Evolutionary conservation across 208 protist genomes (phyloP).

Genomic region (Trichomonas gallinae): DNA sequence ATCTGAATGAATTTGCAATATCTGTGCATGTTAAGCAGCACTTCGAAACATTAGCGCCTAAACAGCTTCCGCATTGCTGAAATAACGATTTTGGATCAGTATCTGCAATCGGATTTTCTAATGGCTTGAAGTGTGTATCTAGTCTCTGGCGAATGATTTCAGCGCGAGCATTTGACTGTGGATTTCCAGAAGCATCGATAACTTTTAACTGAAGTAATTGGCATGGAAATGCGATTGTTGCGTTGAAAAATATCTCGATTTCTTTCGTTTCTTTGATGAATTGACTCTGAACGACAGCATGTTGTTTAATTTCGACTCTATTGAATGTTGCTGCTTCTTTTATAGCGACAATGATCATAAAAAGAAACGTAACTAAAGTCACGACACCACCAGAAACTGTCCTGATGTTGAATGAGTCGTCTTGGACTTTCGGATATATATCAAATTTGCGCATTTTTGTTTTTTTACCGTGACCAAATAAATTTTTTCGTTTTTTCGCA

Average conservation of each 20-base stretch:
- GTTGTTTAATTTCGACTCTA: neutral
- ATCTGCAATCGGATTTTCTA: neutral
- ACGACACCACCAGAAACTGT: neutral
- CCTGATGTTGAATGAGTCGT: neutral
- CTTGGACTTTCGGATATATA: neutral
- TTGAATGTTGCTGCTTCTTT: neutral
- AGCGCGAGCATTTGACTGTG: neutral
- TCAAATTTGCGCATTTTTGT: conserved; percentile 2
- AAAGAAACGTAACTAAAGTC: neutral
- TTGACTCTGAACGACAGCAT: neutral
- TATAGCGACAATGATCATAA: neutral
- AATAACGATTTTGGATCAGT: neutral
- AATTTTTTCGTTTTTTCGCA: neutral
- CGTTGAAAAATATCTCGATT: neutral
- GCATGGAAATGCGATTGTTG: neutral
- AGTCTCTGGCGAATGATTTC: neutral
- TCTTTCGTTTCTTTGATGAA: neutral
- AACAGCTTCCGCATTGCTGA: neutral
- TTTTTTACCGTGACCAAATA: neutral
- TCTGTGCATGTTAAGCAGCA: conserved; percentile 11
- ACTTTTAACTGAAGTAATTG: neutral
- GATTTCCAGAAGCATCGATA: neutral
- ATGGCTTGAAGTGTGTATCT: neutral
- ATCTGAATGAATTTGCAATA: neutral
- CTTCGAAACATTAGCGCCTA: neutral